Evolutionary conservation across 371 early-diverging fungal genomes (phyloP).

Genomic region (Lichtheimia ramosa): DNA sequence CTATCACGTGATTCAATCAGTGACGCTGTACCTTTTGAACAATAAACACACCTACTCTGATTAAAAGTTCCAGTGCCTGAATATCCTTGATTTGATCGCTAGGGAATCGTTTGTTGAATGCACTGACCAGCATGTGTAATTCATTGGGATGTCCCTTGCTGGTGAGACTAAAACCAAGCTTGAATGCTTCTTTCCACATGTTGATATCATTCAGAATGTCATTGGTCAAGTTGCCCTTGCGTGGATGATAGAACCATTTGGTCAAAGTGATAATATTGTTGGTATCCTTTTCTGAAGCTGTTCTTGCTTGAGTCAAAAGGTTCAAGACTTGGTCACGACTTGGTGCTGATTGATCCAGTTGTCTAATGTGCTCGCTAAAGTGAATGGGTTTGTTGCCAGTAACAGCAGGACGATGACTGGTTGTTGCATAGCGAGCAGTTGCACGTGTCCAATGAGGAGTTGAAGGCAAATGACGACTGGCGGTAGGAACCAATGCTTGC

Average conservation of each 20-base stretch:
- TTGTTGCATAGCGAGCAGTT: not conserved
- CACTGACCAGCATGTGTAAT: slow-evolving; percentile 20
- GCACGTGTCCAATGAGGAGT: not conserved
- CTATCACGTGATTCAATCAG: slow-evolving; percentile 5
- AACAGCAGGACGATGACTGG: not conserved
- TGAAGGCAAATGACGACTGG: not conserved
- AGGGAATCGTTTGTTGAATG: slow-evolving; percentile 22
- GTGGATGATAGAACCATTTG: slow-evolving; percentile 30
- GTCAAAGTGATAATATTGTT: not conserved
- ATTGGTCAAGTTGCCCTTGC: slow-evolving; percentile 1
- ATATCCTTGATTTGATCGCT: slow-evolving; percentile 20
- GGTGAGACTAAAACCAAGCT: slow-evolving; percentile 25
- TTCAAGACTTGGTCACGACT: not conserved
- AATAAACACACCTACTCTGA: slow-evolving; percentile 25
- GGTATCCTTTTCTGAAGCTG: not conserved
- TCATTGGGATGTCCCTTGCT: slow-evolving; percentile 21
- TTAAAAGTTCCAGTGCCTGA: slow-evolving; percentile 27
- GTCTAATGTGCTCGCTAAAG: not conserved
- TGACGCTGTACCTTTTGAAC: not conserved
- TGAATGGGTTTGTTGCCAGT: not conserved
- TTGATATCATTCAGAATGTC: slow-evolving; percentile 18
- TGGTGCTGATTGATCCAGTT: not conserved
- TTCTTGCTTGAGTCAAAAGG: not conserved
- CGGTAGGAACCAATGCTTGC: not conserved
- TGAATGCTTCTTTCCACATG: slow-evolving; percentile 34